Percentiles rank a stretch among this genome's conserved stretches.
These are phyloP conservation scores for Viscum album DNA, from an alignment of 177 flowering plant species.

Conservation along the genomic window DNA sequence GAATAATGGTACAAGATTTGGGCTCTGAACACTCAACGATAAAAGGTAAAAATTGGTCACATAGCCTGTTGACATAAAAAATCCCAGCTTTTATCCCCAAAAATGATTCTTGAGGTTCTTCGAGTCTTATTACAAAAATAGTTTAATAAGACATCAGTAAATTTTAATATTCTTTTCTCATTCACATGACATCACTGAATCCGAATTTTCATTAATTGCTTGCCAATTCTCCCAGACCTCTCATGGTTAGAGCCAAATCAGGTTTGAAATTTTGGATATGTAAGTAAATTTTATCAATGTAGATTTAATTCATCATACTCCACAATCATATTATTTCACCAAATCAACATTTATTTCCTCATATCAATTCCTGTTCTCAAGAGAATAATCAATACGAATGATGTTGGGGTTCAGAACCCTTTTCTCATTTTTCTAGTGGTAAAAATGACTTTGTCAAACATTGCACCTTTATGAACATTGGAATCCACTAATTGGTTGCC, in stretches of 20 bases:
- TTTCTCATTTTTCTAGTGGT: constrained; percentile 95
- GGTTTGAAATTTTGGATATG: constrained; percentile 85
- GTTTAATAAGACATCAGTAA: constrained; percentile 97
- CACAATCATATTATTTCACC: constrained; percentile 88
- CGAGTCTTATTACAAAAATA: constrained; percentile 82
- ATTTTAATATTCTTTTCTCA: constrained; percentile 87
- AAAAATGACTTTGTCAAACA: constrained; percentile 90
- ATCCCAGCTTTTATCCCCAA: constrained; percentile 85
- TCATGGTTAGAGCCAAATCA: constrained; percentile 82
- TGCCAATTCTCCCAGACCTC: constrained; percentile 90
- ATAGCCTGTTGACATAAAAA: constrained; percentile 89
- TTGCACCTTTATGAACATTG: constrained; percentile 74
- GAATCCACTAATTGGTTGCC: constrained; percentile 96
- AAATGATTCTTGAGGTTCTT: constrained; percentile 92
- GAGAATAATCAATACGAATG: constrained; percentile 80
- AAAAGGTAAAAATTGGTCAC: constrained; percentile 83
- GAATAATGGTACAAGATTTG: constrained; percentile 81
- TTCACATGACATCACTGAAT: constrained; percentile 74
- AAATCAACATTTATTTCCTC: constrained; percentile 94
- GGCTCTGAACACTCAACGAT: constrained; percentile 91
- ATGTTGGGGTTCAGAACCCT: constrained; percentile 80
- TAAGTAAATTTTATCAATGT: constrained; percentile 54
- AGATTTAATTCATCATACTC: constrained; percentile 85
- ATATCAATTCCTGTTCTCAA: constrained; percentile 93
- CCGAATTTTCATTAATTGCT: constrained; percentile 92